Evolutionary conservation across 176 grass and related monocot genomes (phyloP).

Genomic region (Luzula sylvatica): DNA sequence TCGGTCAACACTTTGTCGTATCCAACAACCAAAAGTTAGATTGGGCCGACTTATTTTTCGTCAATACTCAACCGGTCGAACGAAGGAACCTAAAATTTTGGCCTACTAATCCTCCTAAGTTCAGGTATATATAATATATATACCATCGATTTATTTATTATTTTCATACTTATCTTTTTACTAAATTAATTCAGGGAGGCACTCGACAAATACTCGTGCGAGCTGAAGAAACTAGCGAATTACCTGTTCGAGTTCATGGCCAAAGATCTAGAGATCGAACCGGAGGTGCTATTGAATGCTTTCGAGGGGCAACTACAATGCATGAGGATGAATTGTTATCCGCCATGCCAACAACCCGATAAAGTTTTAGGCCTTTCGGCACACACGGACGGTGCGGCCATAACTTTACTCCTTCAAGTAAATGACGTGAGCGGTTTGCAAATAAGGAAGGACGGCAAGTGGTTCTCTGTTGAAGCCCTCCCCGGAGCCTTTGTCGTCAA

Average conservation of each 20-base stretch:
- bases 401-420: conserved; percentile 29
- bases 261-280: conserved; percentile 24
- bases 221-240: conserved; percentile 5
- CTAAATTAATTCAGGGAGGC: conserved; percentile 4
- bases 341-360: conserved; percentile 23
- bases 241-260: conserved; percentile 15
- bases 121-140: conserved; percentile 34
- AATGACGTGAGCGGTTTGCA: conserved; percentile 27
- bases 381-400: conserved; percentile 16
- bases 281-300: conserved; percentile 12
- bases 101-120: conserved; percentile 27
- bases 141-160: too few species aligned
- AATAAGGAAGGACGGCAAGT: conserved; percentile 17
- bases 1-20: conserved; percentile 49
- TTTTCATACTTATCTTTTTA: background rate
- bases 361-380: conserved; percentile 21
- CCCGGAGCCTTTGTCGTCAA: conserved; percentile 27
- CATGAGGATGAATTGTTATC: conserved; percentile 32
- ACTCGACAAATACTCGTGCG: conserved; percentile 12
- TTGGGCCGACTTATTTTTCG: conserved; percentile 41
- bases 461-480: conserved; percentile 19
- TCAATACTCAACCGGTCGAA: conserved; percentile 18
- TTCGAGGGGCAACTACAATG: conserved; percentile 12
- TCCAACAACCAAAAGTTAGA: conserved; percentile 66
- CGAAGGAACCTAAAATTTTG: conserved; percentile 31